Evolutionary conservation across 2,329 filamentous ascomycete genomes (phyloP).

Genomic region (Lecanosticta acicola): DNA sequence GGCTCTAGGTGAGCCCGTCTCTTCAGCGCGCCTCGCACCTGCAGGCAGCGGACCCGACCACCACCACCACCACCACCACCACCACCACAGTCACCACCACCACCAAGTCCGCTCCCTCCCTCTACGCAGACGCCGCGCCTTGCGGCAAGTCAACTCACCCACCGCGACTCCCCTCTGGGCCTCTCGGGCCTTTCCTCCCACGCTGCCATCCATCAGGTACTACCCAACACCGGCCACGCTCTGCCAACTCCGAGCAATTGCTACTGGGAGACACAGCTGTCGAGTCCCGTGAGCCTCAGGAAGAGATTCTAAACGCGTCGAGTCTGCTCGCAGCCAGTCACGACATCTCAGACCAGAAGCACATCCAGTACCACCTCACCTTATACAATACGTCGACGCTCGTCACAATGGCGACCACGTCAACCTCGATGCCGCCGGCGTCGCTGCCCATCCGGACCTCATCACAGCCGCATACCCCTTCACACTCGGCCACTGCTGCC

Average conservation of each 20-base stretch:
- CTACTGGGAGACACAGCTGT: too few species aligned
- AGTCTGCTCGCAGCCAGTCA: too few species aligned
- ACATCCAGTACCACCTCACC: not conserved
- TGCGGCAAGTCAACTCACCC: too few species aligned
- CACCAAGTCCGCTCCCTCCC: not conserved
- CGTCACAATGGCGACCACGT: conserved; percentile 28
- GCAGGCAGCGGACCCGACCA: not conserved
- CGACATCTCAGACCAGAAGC: not conserved
- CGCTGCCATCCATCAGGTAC: too few species aligned
- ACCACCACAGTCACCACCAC: not conserved
- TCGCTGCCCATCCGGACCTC: conserved; percentile 26
- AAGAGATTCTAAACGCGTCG: too few species aligned
- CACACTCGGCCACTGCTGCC: conserved; percentile 17
- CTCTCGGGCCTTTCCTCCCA: not conserved
- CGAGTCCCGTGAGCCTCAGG: too few species aligned
- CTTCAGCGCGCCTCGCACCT: not conserved
- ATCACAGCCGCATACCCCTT: conserved; percentile 6
- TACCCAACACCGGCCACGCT: too few species aligned
- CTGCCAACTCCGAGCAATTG: too few species aligned
- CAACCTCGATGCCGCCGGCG: conserved; percentile 38
- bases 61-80: not conserved
- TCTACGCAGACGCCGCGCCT: too few species aligned
- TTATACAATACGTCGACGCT: not conserved
- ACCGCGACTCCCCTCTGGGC: too few species aligned
- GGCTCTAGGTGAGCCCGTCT: not conserved